These are phyloP conservation scores for Apiospora kogelbergensis DNA, from an alignment of 2,329 filamentous ascomycete genomes.

Conservation along the genomic window DNA sequence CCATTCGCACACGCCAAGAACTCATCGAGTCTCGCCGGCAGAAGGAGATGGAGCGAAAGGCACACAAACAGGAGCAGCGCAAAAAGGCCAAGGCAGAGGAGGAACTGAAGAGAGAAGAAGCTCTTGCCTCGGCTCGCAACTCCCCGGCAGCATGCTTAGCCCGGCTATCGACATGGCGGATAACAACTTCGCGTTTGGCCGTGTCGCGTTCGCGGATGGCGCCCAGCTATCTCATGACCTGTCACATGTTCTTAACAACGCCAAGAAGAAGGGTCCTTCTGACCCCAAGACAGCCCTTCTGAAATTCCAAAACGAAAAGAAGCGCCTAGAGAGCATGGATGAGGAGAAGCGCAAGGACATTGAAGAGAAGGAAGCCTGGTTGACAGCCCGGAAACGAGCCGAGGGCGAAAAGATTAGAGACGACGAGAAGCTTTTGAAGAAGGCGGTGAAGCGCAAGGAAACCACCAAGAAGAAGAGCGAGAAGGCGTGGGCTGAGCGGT, in stretches of 20 bases:
- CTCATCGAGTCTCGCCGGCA: constrained; percentile 85
- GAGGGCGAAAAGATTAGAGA: constrained; percentile 89
- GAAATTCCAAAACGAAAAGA: constrained; percentile 82
- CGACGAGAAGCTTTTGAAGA: constrained; percentile 85
- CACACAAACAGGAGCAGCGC: constrained; percentile 84
- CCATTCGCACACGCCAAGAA: constrained; percentile 84
- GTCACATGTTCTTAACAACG: constrained; percentile 59
- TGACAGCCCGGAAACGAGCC: constrained; percentile 83
- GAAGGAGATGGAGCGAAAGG: constrained; percentile 84
- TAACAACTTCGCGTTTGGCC: constrained; percentile 84
- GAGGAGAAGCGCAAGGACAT: constrained; percentile 81
- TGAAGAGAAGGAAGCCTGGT: constrained; percentile 91
- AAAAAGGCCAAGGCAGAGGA: constrained; percentile 78
- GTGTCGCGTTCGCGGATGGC: constrained; percentile 88
- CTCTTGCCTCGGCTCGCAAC: constrained; percentile 58
- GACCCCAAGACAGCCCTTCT: constrained; percentile 86
- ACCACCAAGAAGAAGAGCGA: constrained; percentile 87
- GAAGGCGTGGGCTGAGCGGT: constrained; percentile 78
- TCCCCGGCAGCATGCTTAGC: constrained; percentile 60
- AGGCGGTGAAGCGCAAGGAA: constrained; percentile 92
- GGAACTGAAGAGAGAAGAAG: constrained; percentile 63
- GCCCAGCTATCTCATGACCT: constrained; percentile 74
- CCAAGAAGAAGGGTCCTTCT: constrained; percentile 77
- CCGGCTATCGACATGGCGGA: constrained; percentile 52
- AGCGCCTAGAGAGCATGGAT: constrained; percentile 73